Evolutionary conservation across 2,329 filamentous ascomycete species (phyloP).

Genomic region (Talaromyces sp.): DNA sequence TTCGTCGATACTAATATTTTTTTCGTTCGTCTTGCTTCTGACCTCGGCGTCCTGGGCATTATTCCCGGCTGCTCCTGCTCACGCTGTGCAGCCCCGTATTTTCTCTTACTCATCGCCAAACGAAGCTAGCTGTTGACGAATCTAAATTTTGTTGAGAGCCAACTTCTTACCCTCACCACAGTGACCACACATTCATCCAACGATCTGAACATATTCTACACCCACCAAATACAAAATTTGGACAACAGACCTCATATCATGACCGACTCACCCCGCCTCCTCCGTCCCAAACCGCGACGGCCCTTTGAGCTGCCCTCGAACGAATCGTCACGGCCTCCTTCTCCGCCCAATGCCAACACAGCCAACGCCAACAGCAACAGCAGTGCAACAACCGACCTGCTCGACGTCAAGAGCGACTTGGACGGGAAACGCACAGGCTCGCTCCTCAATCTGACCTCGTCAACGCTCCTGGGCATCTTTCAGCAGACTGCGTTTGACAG

Average conservation of each 20-base stretch:
- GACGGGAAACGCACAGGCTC: constrained; percentile 66
- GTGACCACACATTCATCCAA: not conserved
- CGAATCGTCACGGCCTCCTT: constrained; percentile 37
- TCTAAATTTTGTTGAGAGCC: not conserved
- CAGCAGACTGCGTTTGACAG: constrained; percentile 56
- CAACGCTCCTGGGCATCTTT: constrained; percentile 90
- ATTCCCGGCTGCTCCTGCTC: not conserved
- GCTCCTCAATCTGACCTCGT: constrained; percentile 78
- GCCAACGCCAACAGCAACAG: constrained; percentile 17
- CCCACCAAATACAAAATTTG: not conserved
- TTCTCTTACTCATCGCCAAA: not conserved
- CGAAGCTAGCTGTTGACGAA: not conserved
- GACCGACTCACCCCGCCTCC: constrained; percentile 46
- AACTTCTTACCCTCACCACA: not conserved
- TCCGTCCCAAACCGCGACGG: constrained; percentile 67
- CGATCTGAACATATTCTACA: not conserved
- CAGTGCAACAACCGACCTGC: constrained; percentile 19
- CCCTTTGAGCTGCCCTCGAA: constrained; percentile 57
- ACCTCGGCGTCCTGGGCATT: not conserved
- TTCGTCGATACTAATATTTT: not conserved
- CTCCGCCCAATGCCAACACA: constrained; percentile 33
- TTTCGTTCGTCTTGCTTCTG: not conserved
- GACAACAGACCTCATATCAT: constrained; percentile 15
- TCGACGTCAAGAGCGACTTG: constrained; percentile 26
- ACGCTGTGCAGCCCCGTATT: not conserved